phyloP scores from a whole-genome alignment of 441 rosid genomes.

The Capsella rubella region DNA sequence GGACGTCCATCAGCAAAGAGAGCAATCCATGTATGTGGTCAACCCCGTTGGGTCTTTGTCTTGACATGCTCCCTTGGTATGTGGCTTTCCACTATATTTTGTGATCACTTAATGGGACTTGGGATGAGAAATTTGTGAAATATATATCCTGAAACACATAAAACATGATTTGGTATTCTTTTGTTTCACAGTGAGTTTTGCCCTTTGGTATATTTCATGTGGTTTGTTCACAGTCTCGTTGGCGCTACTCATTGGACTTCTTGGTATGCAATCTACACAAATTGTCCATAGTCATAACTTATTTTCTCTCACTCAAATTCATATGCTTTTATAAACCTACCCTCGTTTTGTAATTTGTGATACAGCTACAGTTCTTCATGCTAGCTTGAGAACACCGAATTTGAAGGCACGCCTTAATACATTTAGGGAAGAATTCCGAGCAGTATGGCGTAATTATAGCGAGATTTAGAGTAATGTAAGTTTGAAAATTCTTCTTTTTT shows the following conservation, averaged over 20 bases:
- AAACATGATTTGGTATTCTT: background rate
- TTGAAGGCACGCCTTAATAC: conserved; percentile 96
- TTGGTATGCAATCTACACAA: conserved; percentile 58
- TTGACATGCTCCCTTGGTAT: conserved; percentile 73
- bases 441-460: conserved; percentile 98
- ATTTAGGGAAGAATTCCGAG: conserved; percentile 96
- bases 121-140: background rate
- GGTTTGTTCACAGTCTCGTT: conserved; percentile 83
- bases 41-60: conserved; percentile 95
- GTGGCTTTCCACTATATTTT: background rate
- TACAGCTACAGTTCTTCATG: conserved; percentile 85
- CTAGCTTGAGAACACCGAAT: conserved; percentile 95
- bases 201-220: conserved; percentile 87
- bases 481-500: background rate
- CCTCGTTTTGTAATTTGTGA: conserved; percentile 14
- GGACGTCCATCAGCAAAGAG: conserved; percentile 96
- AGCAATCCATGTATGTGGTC: conserved; percentile 84
- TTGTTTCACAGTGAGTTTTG: conserved; percentile 62
- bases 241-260: conserved; percentile 85
- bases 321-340: background rate
- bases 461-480: conserved; percentile 66
- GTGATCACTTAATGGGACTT: too few relatives aligned
- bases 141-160: background rate
- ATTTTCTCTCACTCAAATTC: conserved; percentile 1
- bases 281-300: conserved; percentile 6